Evolutionary conservation across 768 basidiomycete species (phyloP), one percentile per base, ranked within the genome.

Genomic region (Boletus coccyginus): DNA sequence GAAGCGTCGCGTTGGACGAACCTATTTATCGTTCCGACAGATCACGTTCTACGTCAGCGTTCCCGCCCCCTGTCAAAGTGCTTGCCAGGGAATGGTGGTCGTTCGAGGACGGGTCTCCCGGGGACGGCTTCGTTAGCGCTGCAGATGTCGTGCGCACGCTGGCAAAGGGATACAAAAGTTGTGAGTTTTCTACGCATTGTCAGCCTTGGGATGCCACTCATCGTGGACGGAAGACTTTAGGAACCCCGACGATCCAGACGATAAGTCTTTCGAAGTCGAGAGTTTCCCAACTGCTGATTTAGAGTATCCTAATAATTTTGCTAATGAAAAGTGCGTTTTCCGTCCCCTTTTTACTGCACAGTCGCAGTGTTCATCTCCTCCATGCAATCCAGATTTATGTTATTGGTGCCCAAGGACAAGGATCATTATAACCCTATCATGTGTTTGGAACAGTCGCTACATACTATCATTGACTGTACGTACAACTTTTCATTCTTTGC

Each of bases 381-480:
- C 42, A 2, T 13, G 7, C 50, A 58, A 13, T 54, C 0, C 19
- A 92, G 90, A 68, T 93, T 85, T 74, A 80, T 89, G 58, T 78
- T 93, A 56, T 79, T 93, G 50, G 84, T 80, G 43, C 92, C 92
- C 32, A 90, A 85, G 64, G 91, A 94, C 76, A 84, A 84, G 62
- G 90, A 94, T 62, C 89, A 92, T 61, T 94, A 92, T 71, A 88
- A 90, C 67, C 92, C 92, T 14, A 86, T 94, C 53, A 80, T 87
- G 77, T 88, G 88, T 65, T 75, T 94, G 35, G 87, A 90, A 73
- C 77, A 79, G 57, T 80, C 86, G 12, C 71, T 94, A 31, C 79
- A 85, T 68, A 84, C 84, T 47, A 91, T 93, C 45, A 72, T 92
- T 56, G 81, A 89, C 72, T 80, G 89, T 88, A 55, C n/a, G 69